Base-by-base conservation (phyloP, 306 rosid species). In the Myrica gale region DNA sequence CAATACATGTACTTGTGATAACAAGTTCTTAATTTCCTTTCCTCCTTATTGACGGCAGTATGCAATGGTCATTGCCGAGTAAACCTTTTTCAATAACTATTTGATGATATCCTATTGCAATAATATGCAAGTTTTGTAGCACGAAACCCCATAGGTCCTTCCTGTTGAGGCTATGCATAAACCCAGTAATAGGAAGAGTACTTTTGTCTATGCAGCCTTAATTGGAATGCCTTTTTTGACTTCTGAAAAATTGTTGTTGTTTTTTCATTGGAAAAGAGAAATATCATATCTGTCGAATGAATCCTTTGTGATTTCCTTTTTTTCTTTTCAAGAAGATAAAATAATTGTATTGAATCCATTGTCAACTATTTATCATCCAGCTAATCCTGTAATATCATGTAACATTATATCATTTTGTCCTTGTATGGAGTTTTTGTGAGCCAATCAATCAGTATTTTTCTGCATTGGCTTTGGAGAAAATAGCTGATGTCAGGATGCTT, bases 1-100 rank as follows among this genome's bases (percentile, higher is more conserved):
- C 70, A 5, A 53, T 71, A 69, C 41, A 32, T 76, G 63, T 81
- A 65, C 71, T 73, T 79, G 48, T 69, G 66, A 57, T 61, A 19
- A 67, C 69, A 45, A 11, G 39, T 54, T 20, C 20, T 43, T 48
- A 21, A 46, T 41, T 53, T 75, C 44, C 45, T 53, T 23, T 37
- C 48, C 26, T 42, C 26, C 60, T 32, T 12, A 51, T 48, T 32
- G 32, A 32, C 41, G 15, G 70, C 50, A 67, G 66, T 62, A 45
- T 73, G 74, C 23, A 48, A 67, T 62, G 43, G 58, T 19, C 53
- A 47, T 32, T 53, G 52, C 52, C 50, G 39, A n/a, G 42, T 41
- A n/a, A 41, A 16, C 20, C 70, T 65, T 21, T 73, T 16, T 55
- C 42, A 45, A 21, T 44, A 42, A 32, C 21, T 23, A 72, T 62